These are phyloP conservation scores for Pseudogymnoascus sp. DNA, from an alignment of 2,329 filamentous ascomycete genomes.

Conservation along the genomic window DNA sequence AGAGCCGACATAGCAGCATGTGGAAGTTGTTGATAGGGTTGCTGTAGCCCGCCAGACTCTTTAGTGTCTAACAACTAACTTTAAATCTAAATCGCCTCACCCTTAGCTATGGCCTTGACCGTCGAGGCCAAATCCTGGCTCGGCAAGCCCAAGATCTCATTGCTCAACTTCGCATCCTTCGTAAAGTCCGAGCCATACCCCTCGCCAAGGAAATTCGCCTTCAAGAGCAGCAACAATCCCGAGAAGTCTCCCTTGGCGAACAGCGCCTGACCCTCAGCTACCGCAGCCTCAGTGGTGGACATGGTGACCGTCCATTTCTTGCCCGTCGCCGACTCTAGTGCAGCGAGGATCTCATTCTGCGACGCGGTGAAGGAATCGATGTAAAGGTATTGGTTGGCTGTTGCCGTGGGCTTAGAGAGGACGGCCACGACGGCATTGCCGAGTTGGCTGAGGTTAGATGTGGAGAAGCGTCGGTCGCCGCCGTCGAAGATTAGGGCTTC, in stretches of 20 bases:
- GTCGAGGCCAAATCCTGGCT: slow-evolving; percentile 8
- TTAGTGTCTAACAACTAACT: slow-evolving; percentile 26
- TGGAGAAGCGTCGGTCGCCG: slow-evolving; percentile 20
- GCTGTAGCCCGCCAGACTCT: slow-evolving; percentile 78
- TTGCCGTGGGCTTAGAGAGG: slow-evolving; percentile 28
- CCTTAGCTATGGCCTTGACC: slow-evolving; percentile 6
- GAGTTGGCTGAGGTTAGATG: slow-evolving; percentile 22
- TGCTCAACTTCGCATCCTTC: slow-evolving; percentile 10
- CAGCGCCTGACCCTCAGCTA: slow-evolving; percentile 14
- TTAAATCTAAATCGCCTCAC: neutral
- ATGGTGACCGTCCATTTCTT: slow-evolving; percentile 22
- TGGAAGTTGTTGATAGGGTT: slow-evolving; percentile 91
- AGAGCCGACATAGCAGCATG: slow-evolving; percentile 81
- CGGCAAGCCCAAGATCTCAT: slow-evolving; percentile 14
- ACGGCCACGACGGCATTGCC: slow-evolving; percentile 28
- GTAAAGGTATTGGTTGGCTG: slow-evolving; percentile 27
- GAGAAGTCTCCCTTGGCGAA: slow-evolving; percentile 15
- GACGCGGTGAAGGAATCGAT: slow-evolving; percentile 27
- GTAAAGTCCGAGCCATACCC: slow-evolving; percentile 13
- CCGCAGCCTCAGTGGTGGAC: slow-evolving; percentile 11
- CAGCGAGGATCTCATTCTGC: slow-evolving; percentile 27
- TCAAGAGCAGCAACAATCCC: slow-evolving; percentile 13
- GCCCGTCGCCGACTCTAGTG: slow-evolving; percentile 23
- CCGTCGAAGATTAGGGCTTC: slow-evolving; percentile 26
- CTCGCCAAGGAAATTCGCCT: slow-evolving; percentile 9